These are phyloP conservation scores for Ceriops zippeliana DNA, from an alignment of 345 rosid genomes.

Conservation along the genomic window DNA sequence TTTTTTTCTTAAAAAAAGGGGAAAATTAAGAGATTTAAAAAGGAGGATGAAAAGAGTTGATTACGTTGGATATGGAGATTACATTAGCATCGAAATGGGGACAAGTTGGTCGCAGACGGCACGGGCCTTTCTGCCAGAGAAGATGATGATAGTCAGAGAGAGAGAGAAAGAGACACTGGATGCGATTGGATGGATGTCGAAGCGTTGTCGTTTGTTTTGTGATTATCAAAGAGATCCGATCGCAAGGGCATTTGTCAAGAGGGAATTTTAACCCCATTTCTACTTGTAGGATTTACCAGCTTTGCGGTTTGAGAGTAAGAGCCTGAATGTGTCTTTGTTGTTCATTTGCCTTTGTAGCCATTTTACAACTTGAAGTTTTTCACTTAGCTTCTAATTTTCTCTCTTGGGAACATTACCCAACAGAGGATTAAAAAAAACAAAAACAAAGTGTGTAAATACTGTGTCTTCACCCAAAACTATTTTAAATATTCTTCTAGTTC, in stretches of 20 bases:
- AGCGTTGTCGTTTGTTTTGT: not conserved
- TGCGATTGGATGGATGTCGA: conserved; percentile 2
- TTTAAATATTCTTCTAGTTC: too few relatives aligned
- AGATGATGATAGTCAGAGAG: conserved; percentile 5
- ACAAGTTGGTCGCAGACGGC: conserved; percentile 31
- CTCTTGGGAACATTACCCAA: too few relatives aligned
- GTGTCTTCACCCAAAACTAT: too few relatives aligned
- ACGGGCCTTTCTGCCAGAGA: conserved; percentile 23
- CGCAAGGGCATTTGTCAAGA: not conserved
- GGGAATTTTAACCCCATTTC: not conserved
- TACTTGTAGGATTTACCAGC: not conserved
- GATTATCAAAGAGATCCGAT: not conserved
- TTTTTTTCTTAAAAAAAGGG: not conserved
- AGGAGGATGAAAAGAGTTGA: not conserved
- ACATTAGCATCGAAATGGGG: not conserved
- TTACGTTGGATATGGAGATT: not conserved
- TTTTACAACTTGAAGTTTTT: too few relatives aligned
- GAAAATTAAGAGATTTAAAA: not conserved
- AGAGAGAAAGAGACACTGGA: conserved; percentile 7
- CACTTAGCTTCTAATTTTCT: too few relatives aligned
- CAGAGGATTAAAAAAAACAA: too few relatives aligned
- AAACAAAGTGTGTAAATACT: too few relatives aligned
- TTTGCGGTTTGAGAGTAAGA: too few relatives aligned
- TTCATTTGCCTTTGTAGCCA: too few relatives aligned
- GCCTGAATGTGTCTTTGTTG: too few relatives aligned